Evolutionary conservation across 2,329 filamentous ascomycete genomes (phyloP).

Genomic region (Aspergillus sp.): DNA sequence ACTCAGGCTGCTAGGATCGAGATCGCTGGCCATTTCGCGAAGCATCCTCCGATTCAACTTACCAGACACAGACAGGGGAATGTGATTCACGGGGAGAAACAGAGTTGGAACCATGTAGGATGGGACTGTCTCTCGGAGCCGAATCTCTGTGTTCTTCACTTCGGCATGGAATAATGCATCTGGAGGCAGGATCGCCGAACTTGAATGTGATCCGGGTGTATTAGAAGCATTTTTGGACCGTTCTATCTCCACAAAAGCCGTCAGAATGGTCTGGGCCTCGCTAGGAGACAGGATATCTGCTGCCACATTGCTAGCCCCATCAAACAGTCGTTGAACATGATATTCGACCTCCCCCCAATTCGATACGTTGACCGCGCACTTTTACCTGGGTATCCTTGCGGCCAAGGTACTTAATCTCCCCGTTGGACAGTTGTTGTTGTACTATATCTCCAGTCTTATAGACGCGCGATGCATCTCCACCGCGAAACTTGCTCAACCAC

Average conservation of each 20-base stretch:
- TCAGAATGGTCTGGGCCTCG: too few species aligned
- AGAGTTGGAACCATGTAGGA: constrained; percentile 10
- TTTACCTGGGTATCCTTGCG: constrained; percentile 4
- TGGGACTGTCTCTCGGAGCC: too few species aligned
- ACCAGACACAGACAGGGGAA: constrained; percentile 5
- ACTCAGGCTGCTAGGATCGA: too few species aligned
- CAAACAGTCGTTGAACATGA: too few species aligned
- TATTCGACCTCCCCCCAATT: constrained; percentile 1
- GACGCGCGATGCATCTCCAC: background rate
- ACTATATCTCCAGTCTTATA: background rate
- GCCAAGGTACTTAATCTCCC: constrained; percentile 4
- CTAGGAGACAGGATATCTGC: too few species aligned
- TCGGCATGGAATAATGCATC: too few species aligned
- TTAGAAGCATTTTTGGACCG: too few species aligned
- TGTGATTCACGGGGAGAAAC: constrained; percentile 4
- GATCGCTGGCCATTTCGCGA: constrained; percentile 7
- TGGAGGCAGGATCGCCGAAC: too few species aligned
- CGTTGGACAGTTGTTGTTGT: constrained; percentile 1
- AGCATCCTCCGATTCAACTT: constrained; percentile 6
- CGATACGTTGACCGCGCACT: constrained; percentile 4
- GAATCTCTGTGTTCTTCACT: too few species aligned
- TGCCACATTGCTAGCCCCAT: too few species aligned
- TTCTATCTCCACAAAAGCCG: too few species aligned
- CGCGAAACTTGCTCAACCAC: background rate
- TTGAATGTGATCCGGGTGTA: too few species aligned